These are phyloP conservation scores for Keithomyces neogunnii DNA, from an alignment of 2,329 filamentous ascomycete genomes.

Conservation along the genomic window DNA sequence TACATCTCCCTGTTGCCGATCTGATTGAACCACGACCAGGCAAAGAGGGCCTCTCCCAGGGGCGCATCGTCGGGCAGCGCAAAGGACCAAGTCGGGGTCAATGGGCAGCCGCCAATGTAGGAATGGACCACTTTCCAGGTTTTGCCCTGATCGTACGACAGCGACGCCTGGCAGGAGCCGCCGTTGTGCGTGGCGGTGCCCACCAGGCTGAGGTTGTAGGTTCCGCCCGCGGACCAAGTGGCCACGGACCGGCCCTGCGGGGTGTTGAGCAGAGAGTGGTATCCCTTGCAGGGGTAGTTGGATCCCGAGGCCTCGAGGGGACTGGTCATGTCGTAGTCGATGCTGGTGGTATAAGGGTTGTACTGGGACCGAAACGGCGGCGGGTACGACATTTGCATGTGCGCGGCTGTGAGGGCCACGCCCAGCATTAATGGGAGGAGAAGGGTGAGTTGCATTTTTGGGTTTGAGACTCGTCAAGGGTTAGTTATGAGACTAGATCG, in stretches of 20 bases:
- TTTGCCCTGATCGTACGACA: constrained; percentile 64
- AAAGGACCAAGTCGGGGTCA: constrained; percentile 51
- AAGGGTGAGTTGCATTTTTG: not conserved
- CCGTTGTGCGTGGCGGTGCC: constrained; percentile 59
- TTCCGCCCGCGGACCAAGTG: constrained; percentile 52
- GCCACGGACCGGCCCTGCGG: constrained; percentile 43
- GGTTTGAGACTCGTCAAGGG: too few relatives aligned
- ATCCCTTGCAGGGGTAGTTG: constrained; percentile 72
- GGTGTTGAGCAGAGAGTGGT: constrained; percentile 39
- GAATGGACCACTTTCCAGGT: constrained; percentile 61
- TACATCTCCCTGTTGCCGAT: constrained; percentile 77
- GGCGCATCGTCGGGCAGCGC: constrained; percentile 56
- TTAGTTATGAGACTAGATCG: too few relatives aligned
- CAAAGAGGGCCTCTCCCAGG: constrained; percentile 54
- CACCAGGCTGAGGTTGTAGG: constrained; percentile 54
- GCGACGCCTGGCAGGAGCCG: constrained; percentile 67
- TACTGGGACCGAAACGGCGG: constrained; percentile 44
- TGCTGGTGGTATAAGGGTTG: constrained; percentile 39
- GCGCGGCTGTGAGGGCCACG: constrained; percentile 36
- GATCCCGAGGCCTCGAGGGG: constrained; percentile 53
- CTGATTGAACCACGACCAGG: constrained; percentile 73
- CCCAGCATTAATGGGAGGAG: not conserved
- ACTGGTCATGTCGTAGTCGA: constrained; percentile 65
- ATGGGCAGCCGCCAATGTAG: constrained; percentile 47
- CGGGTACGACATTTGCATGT: constrained; percentile 49